phyloP scores from a whole-genome alignment of 2,329 filamentous ascomycete species.

The Lasiodiplodia citricola region DNA sequence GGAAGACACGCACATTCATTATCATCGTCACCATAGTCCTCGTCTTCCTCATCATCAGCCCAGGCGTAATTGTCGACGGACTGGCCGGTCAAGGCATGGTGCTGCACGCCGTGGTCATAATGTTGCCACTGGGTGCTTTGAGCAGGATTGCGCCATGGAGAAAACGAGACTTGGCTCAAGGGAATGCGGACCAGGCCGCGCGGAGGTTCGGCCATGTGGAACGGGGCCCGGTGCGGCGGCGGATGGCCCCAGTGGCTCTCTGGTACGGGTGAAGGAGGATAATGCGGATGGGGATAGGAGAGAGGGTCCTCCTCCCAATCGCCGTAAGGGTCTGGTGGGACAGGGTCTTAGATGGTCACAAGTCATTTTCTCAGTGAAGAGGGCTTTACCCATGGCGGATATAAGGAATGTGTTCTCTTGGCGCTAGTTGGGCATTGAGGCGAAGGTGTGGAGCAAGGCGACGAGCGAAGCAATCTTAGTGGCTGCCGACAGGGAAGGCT shows the following conservation, averaged over 20 bases:
- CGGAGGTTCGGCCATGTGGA: conserved; percentile 10
- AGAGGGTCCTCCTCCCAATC: conserved; percentile 2
- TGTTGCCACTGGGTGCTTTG: background rate
- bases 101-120: background rate
- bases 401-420: background rate
- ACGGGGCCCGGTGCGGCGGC: background rate
- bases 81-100: background rate
- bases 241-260: background rate
- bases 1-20: conserved; percentile 9
- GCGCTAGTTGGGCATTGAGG: conserved; percentile 8
- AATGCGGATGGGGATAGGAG: background rate
- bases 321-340: background rate
- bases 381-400: conserved; percentile 20
- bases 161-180: background rate
- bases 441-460: background rate
- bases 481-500: conserved; percentile 1
- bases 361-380: background rate
- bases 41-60: conserved; percentile 5
- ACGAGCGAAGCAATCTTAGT: background rate
- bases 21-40: background rate
- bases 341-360: conserved; percentile 15
- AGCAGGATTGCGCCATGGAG: background rate
- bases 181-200: background rate
- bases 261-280: background rate
- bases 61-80: background rate